Percentiles rank a stretch among this genome's conserved stretches.
phyloP scores from a whole-genome alignment of 371 early-diverging fungal species.

The Batkoa obscura region DNA sequence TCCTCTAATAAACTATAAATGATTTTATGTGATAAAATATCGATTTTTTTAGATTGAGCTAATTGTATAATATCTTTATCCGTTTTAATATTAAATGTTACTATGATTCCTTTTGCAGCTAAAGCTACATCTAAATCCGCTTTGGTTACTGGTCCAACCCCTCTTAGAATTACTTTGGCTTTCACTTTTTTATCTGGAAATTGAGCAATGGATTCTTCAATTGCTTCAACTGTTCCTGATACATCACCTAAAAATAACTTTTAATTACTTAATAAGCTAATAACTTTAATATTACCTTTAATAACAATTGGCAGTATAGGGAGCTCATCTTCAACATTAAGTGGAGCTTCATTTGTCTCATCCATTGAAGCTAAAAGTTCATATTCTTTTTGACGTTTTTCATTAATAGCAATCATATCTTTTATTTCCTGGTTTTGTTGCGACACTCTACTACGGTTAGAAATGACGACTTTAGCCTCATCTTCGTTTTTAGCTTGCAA shows the following conservation, averaged over 20 bases:
- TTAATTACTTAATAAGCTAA: constrained; percentile 11
- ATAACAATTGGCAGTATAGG: constrained; percentile 3
- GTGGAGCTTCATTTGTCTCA: constrained; percentile 3
- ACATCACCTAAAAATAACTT: constrained; percentile 59
- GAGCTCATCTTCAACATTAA: constrained; percentile 12
- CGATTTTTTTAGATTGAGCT: constrained; percentile 41
- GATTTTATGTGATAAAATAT: constrained; percentile 45
- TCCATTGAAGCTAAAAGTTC: no score
- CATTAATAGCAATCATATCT: constrained; percentile 56
- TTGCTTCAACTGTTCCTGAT: constrained; percentile 84
- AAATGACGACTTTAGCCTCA: constrained; percentile 54
- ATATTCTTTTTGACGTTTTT: constrained; percentile 35
- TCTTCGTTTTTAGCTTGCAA: constrained; percentile 53
- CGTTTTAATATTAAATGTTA: constrained; percentile 75
- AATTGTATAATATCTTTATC: constrained; percentile 44
- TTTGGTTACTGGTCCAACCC: constrained; percentile 71
- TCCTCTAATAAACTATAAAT: constrained; percentile 84
- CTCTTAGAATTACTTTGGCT: constrained; percentile 46
- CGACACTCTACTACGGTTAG: constrained; percentile 35
- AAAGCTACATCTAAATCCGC: constrained; percentile 56
- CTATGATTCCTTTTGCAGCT: constrained; percentile 35
- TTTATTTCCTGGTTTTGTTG: constrained; percentile 37
- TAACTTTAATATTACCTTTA: constrained; percentile 18
- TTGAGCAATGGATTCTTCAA: constrained; percentile 50
- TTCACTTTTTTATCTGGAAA: constrained; percentile 60